Percentiles rank a stretch among this genome's conserved stretches.
phyloP scores from a whole-genome alignment of 768 basidiomycete species.

The Botryobasidium botryosum region DNA sequence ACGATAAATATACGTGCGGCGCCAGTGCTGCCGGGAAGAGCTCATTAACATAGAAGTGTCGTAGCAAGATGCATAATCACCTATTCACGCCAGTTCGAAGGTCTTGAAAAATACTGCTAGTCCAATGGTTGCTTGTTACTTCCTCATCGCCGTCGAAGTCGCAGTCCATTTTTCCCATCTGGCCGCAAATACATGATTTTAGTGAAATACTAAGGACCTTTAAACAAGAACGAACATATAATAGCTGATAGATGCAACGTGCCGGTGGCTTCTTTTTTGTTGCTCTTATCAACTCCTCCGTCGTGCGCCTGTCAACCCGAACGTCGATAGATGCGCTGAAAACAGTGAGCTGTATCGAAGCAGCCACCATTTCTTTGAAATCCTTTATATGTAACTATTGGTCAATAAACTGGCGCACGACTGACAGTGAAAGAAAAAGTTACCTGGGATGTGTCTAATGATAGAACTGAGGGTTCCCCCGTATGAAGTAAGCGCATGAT shows the following conservation, averaged over 20 bases:
- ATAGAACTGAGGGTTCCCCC: too few species aligned
- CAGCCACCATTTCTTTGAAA: constrained; percentile 27
- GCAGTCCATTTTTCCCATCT: constrained; percentile 74
- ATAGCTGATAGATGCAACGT: constrained; percentile 58
- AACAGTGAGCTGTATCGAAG: constrained; percentile 42
- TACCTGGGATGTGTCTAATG: too few species aligned
- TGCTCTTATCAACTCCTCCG: constrained; percentile 62
- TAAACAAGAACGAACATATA: too few species aligned
- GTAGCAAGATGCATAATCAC: constrained; percentile 22
- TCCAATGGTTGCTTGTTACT: constrained; percentile 35
- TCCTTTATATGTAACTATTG: constrained; percentile 14
- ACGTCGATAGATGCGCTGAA: constrained; percentile 54
- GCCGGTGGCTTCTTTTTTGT: constrained; percentile 90
- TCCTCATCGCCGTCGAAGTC: constrained; percentile 58
- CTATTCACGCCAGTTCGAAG: constrained; percentile 75
- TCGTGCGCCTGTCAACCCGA: constrained; percentile 43
- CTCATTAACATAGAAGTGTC: background rate
- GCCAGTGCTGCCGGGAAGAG: constrained; percentile 37
- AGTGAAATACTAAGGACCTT: too few species aligned
- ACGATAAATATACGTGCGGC: constrained; percentile 75
- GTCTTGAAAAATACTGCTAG: constrained; percentile 71
- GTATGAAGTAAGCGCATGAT: too few species aligned
- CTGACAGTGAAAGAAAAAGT: too few species aligned
- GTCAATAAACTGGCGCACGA: constrained; percentile 21
- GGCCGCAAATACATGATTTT: constrained; percentile 6